A percentile compares a stretch with the other conserved stretches of the same genome.
Conservation (phyloP, 2,329 filamentous ascomycete species). For the Blastomyces gilchristii region DNA sequence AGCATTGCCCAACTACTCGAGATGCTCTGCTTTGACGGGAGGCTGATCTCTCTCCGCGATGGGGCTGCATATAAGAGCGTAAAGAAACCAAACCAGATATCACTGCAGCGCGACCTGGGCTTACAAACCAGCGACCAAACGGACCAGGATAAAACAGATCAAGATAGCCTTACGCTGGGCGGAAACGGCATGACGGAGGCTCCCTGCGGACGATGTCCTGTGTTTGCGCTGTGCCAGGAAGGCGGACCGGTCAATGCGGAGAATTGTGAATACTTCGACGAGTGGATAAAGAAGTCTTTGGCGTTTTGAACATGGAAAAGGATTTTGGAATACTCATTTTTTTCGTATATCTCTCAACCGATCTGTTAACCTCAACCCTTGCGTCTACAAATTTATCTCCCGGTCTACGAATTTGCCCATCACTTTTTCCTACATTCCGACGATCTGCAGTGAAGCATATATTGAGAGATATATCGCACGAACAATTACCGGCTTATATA, state of each 20-base stretch:
- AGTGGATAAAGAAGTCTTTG: constrained; percentile 55
- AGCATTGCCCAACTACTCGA: constrained; percentile 81
- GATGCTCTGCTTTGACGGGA: constrained; percentile 78
- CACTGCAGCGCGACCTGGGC: constrained; percentile 27
- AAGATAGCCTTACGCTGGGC: constrained; percentile 35
- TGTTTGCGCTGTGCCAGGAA: constrained; percentile 84
- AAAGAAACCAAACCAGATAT: constrained; percentile 28
- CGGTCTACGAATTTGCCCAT: neutral
- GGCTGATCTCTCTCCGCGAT: constrained; percentile 54
- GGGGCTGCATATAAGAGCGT: constrained; percentile 42
- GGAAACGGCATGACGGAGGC: constrained; percentile 74
- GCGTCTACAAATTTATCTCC: neutral
- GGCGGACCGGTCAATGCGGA: constrained; percentile 81
- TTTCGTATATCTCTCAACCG: neutral
- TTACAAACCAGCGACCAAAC: constrained; percentile 24
- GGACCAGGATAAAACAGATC: constrained; percentile 24
- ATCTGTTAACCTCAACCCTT: neutral
- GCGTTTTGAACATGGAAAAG: constrained; percentile 22
- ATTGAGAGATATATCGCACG: neutral
- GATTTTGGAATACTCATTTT: neutral
- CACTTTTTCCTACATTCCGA: neutral
- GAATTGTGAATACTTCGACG: constrained; percentile 83
- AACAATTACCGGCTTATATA: neutral
- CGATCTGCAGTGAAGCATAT: neutral
- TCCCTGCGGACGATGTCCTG: constrained; percentile 84